Base-by-base conservation (phyloP, 306 rosid genomes). In the Cercis canadensis region DNA sequence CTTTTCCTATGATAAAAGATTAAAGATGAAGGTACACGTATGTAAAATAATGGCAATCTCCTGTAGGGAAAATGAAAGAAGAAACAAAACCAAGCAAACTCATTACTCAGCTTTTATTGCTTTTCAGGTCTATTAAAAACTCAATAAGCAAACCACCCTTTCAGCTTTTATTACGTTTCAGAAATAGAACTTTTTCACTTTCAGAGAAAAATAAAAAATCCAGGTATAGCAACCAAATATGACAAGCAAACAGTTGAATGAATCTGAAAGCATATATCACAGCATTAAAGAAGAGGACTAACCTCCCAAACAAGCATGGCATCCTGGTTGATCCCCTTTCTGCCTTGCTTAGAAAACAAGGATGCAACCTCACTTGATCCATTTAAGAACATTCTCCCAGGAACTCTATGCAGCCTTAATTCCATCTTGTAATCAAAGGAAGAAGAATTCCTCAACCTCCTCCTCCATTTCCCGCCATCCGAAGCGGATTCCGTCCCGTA, bases 301-400 rank as follows among this genome's bases (percentile, higher is more conserved):
- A 93, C 98, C 98, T 93, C 94, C 98, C 98, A 93, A 54, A 87
- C 86, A 78, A 93, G 84, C 89, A 93, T 85, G 3, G 98, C 87
- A 53, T 93, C 98, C 77, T 93, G 98, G 65, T 93, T 93, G 70
- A 79, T 19, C 69, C 96, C 94, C 39, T 90, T 90, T 51, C 33
- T 76, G 19, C 98, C 98, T 70, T 85, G 90, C 83, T 75, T 85
- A 12, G 84, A 80, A 54, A 75, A 92, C 68, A 92, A 70, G 74
- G 93, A 88, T 1, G 85, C 87, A 40, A 74, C 37, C 13, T 81
- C 80, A 7, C 87, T 80, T 39, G 89, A 85, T n/a, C 92, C 92
- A 11, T 92, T 90, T 57, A 79, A 78, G 71, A 86, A 85, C 40
- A 82, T 10, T 73, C 98, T 83, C 52, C 82, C 83, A 3, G 92